These are phyloP conservation scores for Aspergillus felis DNA, from an alignment of 2,329 filamentous ascomycete species.

Conservation along the genomic window DNA sequence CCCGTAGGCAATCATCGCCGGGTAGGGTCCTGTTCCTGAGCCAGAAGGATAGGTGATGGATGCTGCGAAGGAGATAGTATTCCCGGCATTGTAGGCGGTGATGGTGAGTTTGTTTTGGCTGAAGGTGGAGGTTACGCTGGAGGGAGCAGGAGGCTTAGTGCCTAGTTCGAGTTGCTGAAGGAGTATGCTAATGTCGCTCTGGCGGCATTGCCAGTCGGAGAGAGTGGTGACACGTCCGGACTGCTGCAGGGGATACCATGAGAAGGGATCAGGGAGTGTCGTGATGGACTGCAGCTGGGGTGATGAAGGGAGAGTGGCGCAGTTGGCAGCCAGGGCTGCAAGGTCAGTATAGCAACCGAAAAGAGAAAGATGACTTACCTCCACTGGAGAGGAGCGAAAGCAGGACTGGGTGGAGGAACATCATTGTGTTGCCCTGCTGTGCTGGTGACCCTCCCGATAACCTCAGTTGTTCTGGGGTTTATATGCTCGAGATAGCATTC, in stretches of 20 bases:
- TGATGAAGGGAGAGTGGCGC: background rate
- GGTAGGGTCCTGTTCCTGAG: constrained; percentile 46
- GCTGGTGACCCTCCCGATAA: background rate
- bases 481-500: background rate
- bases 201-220: constrained; percentile 1
- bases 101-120: background rate
- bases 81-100: background rate
- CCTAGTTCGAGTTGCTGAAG: constrained; percentile 3
- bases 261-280: constrained; percentile 2
- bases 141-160: background rate
- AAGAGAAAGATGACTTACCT: background rate
- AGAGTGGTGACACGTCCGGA: background rate
- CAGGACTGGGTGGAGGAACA: background rate
- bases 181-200: background rate
- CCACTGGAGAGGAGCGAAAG: background rate
- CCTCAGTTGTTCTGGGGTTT: background rate
- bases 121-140: background rate
- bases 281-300: background rate
- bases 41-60: background rate
- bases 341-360: background rate
- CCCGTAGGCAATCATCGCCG: constrained; percentile 57
- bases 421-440: background rate
- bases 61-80: background rate
- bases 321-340: background rate
- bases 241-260: background rate